Base-by-base conservation (phyloP, 495 filamentous ascomycete genomes). In the Xylaria intraflava region DNA sequence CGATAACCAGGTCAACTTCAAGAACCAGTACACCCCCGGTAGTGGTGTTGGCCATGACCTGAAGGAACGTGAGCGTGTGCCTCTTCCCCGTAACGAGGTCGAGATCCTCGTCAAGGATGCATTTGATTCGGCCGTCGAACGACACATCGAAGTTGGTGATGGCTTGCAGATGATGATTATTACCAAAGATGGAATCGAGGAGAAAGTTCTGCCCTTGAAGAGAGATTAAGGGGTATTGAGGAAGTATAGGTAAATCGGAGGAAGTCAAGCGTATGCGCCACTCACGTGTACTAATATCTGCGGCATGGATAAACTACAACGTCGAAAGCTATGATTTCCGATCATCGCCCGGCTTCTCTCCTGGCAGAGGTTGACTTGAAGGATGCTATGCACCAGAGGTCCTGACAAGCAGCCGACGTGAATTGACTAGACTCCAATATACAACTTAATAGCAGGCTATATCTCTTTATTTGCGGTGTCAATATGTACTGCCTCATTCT, bases 1-100 rank as follows among this genome's bases (percentile, higher is more conserved):
- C 67, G 93, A 98, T 70, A 98, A 97, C 68, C 94, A 98, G 71
- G 93, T 98, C 75, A 96, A 97, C 73, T 93, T 90, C 78, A 97
- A 97, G 79, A 98, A 98, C 69, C 93, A 97, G 75, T 94, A 95
- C 69, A 76, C 90, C 24, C 93, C 93, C 9, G 86, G 83, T n/a
- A 90, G 86, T 62, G 90, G 88, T 49, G 81, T 81, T 60, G 91
- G 90, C 35, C 87, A 93, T 69, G 87, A 82, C 20, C 78, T 96
- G 49, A 71, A 87, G 71, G 78, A 83, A 64, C 79, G 83, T 60
- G 76, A 83, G 55, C 80, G 84, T 64, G 68, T 72, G 49, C 79
- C 80, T 49, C 73, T 97, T 60, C 76, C 85, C 23, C 78, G 80
- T 60, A 72, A 78, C 27, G 82, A 86, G 23, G 93, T 94, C 22